phyloP scores from a whole-genome alignment of 352 stramenopile species.

The Elongisporangium undulatum region DNA sequence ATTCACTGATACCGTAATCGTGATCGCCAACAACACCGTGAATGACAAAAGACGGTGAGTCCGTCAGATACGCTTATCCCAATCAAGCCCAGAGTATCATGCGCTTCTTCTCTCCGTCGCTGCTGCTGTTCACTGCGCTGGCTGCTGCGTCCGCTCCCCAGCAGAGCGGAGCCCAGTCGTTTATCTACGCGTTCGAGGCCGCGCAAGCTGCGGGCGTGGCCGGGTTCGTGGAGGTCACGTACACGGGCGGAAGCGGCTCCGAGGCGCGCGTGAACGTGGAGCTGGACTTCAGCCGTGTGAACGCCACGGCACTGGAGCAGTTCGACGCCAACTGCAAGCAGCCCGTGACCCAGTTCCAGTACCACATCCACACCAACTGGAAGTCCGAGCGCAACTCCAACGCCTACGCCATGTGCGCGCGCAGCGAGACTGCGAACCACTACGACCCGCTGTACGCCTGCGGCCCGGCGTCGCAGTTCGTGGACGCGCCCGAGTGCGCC shows the following conservation, averaged over 20 bases:
- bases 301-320: constrained; percentile 4
- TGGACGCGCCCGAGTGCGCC: constrained; percentile 8
- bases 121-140: too few relatives aligned
- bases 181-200: constrained; percentile 20
- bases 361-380: constrained; percentile 45
- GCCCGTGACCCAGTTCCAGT: constrained; percentile 19
- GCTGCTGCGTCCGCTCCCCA: too few relatives aligned
- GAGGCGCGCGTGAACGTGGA: constrained; percentile 7
- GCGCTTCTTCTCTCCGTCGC: too few relatives aligned
- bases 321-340: constrained; percentile 22
- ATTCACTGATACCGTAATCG: too few relatives aligned
- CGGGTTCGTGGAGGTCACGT: constrained; percentile 16
- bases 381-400: constrained; percentile 17
- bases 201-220: constrained; percentile 14
- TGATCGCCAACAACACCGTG: too few relatives aligned
- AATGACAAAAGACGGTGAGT: too few relatives aligned
- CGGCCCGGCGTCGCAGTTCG: constrained; percentile 35
- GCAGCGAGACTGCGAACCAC: constrained; percentile 28
- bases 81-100: too few relatives aligned
- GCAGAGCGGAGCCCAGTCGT: constrained; percentile 2
- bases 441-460: constrained; percentile 38
- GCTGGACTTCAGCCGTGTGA: constrained; percentile 12
- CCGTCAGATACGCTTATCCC: too few relatives aligned
- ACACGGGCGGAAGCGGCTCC: constrained; percentile 9
- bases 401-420: constrained; percentile 23